Evolutionary conservation across 352 stramenopile genomes (phyloP), one percentile per base, ranked within the genome.

Genomic region (Pythium rhizo-oryzae): DNA sequence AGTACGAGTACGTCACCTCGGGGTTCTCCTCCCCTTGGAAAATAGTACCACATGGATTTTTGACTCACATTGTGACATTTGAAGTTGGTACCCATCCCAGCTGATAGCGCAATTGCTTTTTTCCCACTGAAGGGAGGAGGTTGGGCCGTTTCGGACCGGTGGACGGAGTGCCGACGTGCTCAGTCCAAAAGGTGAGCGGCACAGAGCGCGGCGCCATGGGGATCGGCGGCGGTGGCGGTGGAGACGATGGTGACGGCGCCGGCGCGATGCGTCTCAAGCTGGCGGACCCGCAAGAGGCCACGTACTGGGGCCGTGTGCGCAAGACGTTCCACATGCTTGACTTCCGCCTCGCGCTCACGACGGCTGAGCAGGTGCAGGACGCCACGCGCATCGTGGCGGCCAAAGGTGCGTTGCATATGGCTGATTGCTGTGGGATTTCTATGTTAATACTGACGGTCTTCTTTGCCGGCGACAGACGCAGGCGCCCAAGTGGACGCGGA

Each of bases 241-340:
- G 56, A 1, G 25, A 21, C 19, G 33, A 47, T 65, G 59, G 47
- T 16, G 51, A 43, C 30, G 39, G 67, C 59, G 39, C 67, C 59
- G 76, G 75, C 68, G 69, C 51, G 44, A 23, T 56, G 46, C 79
- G 75, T 63, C 79, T 84, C 35, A 91, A 94, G 75, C 75, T 92
- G 19, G 81, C 78, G 18, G 87, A 94, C 60, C 83, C 82, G 35
- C 81, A 87, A 44, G 87, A 94, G 41, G 82, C 84, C 37, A 93
- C 84, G 71, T 94, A 94, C 74, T 75, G 74, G 23, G 84, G 84
- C 16, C 83, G 87, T 23, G 84, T 94, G 65, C 76, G 75, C 71
- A 94, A 93, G 81, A 93, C 80, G 49, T 92, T 92, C 71, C 75
- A 80, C 71, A 90, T 90, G 83, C 76, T 94, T 52, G 87, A 94